Evolutionary conservation across 441 rosid genomes (phyloP).

Genomic region (Erodium trifolium): DNA sequence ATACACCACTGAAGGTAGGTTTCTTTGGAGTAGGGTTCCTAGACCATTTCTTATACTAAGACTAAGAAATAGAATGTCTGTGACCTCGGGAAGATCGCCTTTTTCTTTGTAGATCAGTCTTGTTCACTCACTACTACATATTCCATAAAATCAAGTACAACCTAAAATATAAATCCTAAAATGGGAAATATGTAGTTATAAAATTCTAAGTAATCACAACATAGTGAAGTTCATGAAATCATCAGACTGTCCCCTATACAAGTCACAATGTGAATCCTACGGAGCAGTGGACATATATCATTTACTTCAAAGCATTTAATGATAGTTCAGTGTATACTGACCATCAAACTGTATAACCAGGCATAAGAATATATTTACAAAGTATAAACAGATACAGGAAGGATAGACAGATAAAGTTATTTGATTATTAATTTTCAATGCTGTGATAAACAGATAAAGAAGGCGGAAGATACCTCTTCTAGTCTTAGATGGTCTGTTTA

Average conservation of each 20-base stretch:
- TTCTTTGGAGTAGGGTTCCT: too few species aligned
- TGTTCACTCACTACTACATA: neutral
- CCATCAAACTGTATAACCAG: neutral
- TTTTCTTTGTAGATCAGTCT: too few species aligned
- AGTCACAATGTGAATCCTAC: neutral
- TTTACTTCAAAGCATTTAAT: neutral
- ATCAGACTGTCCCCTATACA: neutral
- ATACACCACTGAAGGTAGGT: too few species aligned
- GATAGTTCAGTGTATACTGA: neutral
- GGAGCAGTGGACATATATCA: neutral
- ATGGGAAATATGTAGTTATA: neutral
- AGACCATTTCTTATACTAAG: too few species aligned
- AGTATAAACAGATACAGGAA: too few species aligned
- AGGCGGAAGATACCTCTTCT: constrained; percentile 43
- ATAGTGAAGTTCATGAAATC: neutral
- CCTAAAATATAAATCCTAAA: neutral
- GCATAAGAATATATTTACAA: neutral
- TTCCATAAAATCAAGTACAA: too few species aligned
- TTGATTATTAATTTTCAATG: neutral
- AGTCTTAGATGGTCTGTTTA: constrained; percentile 49
- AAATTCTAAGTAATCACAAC: neutral
- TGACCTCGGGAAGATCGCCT: too few species aligned
- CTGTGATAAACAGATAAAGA: neutral
- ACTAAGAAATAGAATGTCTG: too few species aligned
- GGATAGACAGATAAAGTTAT: too few species aligned